A percentile compares a stretch with the other conserved stretches of the same genome.
phyloP scores from a whole-genome alignment of 768 basidiomycete species.

The Tricholoma hemisulphureum region DNA sequence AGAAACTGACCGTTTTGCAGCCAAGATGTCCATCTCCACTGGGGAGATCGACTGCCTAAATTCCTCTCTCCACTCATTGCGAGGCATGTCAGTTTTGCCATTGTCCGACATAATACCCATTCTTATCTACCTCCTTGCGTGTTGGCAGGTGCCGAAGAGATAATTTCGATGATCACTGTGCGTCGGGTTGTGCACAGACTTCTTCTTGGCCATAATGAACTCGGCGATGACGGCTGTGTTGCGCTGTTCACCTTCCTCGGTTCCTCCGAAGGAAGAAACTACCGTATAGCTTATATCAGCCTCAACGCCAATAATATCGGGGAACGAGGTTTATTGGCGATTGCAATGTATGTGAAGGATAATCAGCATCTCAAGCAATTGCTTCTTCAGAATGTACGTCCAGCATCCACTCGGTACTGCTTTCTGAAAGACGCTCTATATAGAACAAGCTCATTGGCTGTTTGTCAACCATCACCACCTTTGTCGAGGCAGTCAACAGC shows the following conservation, averaged over 20 bases:
- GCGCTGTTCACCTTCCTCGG: slow-evolving; percentile 53
- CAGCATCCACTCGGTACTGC: background rate
- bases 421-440: background rate
- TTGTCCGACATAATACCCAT: background rate
- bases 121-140: background rate
- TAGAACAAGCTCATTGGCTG: slow-evolving; percentile 33
- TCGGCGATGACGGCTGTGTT: slow-evolving; percentile 58
- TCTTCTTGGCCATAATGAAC: slow-evolving; percentile 52
- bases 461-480: slow-evolving; percentile 32
- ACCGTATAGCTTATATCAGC: slow-evolving; percentile 52
- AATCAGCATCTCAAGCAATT: slow-evolving; percentile 49
- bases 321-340: slow-evolving; percentile 51
- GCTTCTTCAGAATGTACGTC: slow-evolving; percentile 53
- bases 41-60: slow-evolving; percentile 28
- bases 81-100: slow-evolving; percentile 19
- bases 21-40: slow-evolving; percentile 1
- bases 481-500: slow-evolving; percentile 51
- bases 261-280: slow-evolving; percentile 45
- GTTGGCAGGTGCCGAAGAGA: slow-evolving; percentile 45
- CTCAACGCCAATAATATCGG: slow-evolving; percentile 59
- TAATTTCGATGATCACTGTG: slow-evolving; percentile 46
- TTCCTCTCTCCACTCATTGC: slow-evolving; percentile 22
- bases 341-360: slow-evolving; percentile 47
- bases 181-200: slow-evolving; percentile 52
- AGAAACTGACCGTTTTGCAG: background rate